Evolutionary conservation across 148 eudicot species (phyloP).

Genomic region (Cornus kousa): DNA sequence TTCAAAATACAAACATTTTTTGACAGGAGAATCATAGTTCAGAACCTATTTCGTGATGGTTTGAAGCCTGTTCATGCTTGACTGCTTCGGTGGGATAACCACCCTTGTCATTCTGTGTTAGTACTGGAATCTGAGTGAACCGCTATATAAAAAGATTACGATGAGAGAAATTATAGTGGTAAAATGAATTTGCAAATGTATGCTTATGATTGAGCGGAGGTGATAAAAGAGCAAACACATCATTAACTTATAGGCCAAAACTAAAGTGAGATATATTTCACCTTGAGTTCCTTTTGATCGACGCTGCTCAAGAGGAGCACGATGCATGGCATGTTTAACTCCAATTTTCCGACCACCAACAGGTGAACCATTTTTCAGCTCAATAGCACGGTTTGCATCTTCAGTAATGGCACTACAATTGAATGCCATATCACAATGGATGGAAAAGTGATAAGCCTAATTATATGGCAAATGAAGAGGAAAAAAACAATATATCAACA

Average conservation of each 20-base stretch:
- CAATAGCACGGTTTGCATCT: slow-evolving; percentile 87
- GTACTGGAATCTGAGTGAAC: slow-evolving; percentile 34
- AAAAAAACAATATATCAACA: not conserved
- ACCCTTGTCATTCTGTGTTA: slow-evolving; percentile 18
- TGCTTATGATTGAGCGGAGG: not conserved
- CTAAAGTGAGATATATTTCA: slow-evolving; percentile 14
- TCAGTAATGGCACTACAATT: slow-evolving; percentile 69
- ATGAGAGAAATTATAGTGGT: not conserved
- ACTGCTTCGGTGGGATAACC: slow-evolving; percentile 1
- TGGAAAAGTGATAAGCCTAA: not conserved
- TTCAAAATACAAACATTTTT: not conserved
- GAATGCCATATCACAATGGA: not conserved
- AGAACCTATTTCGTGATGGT: slow-evolving; percentile 26
- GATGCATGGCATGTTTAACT: slow-evolving; percentile 78
- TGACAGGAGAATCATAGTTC: not conserved
- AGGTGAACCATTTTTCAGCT: slow-evolving; percentile 76
- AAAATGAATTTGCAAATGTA: not conserved
- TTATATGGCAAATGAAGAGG: not conserved
- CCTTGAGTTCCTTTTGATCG: slow-evolving; percentile 67
- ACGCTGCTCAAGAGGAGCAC: slow-evolving; percentile 82
- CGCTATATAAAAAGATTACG: slow-evolving; percentile 19
- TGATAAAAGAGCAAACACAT: not conserved
- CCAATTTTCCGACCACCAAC: slow-evolving; percentile 74
- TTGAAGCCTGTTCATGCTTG: slow-evolving; percentile 12
- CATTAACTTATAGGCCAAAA: not conserved